Base-by-base conservation (phyloP, 2,329 filamentous ascomycete genomes). In the Amylocarpus encephaloides region DNA sequence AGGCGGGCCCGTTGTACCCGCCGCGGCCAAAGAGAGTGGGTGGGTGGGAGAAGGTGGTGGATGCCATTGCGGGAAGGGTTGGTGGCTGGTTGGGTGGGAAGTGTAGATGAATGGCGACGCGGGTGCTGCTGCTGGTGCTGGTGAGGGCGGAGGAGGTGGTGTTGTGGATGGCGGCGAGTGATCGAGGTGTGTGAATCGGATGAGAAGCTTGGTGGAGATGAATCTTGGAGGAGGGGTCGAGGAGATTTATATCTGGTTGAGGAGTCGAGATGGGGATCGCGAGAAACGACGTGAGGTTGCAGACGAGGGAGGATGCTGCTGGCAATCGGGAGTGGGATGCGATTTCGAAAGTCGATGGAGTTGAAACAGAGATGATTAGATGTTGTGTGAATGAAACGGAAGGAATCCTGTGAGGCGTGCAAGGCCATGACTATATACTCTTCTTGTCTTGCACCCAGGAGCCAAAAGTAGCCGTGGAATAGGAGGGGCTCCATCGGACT, bases 21-120 rank as follows among this genome's bases (percentile, higher is more conserved):
- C 60, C 61, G n/a, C 61, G 59, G 38, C 60, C 61, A 41, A 46
- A 54, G 47, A 58, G 51, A 13, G 50, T 40, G 19, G 49, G 51
- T 33, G 43, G 41, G 38, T 47, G 46, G 39, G 44, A 42, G 33
- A 50, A 46, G 38, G 44, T 40, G 29, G 26, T 43, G 33, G 52
- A 53, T 30, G 58, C 51, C 61, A 63, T 63, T 57, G 32, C 35
- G 43, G 49, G 34, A 38, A 10, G 35, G 49, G 43, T 40, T 36
- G 54, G 51, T 48, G 40, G 13, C 40, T 38, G 46, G 26, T 52
- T 46, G 40, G 18, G 22, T 44, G n/a, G 40, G 18, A 7, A n/a
- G 12, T 22, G 33, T 22, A 18, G 34, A 44, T 44, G 18, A 39
- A 29, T 46, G 38, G 16, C n/a, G n/a, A n/a, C n/a, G n/a, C n/a